A percentile compares a stretch with the other conserved stretches of the same genome.
Evolutionary conservation across 169 alveolate genomes (phyloP).

Genomic region (Plasmodium gonderi): DNA sequence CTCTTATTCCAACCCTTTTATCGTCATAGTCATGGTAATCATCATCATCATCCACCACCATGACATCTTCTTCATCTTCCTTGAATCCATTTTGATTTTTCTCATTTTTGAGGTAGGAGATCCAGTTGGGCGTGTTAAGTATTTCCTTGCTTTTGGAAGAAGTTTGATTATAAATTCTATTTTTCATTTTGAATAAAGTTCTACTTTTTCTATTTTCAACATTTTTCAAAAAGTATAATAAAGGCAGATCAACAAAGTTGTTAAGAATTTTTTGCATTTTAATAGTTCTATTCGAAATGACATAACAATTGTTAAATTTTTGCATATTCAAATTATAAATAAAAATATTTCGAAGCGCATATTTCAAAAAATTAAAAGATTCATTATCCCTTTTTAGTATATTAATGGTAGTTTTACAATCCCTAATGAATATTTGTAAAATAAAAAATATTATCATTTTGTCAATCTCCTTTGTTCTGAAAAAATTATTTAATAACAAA

Average conservation of each 20-base stretch:
- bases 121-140: conserved; percentile 12
- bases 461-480: conserved; percentile 51
- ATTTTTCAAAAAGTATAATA: conserved; percentile 16
- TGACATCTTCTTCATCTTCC: not conserved
- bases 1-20: not conserved
- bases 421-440: conserved; percentile 46
- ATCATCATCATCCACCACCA: not conserved
- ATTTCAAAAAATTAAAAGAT: conserved; percentile 59
- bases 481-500: conserved; percentile 42
- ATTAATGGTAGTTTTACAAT: conserved; percentile 59
- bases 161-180: not conserved
- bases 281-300: conserved; percentile 54
- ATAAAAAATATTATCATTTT: conserved; percentile 45
- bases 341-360: conserved; percentile 42
- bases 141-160: conserved; percentile 4
- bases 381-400: conserved; percentile 57
- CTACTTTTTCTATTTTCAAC: not conserved
- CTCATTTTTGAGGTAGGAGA: not conserved
- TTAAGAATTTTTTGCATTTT: conserved; percentile 47
- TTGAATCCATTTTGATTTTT: not conserved
- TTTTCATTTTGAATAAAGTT: not conserved
- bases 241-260: conserved; percentile 55
- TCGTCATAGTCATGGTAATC: not conserved
- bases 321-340: conserved; percentile 39
- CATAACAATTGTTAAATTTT: conserved; percentile 46